Conservation (phyloP, 306 rosid genomes). For the Vigna mungo region DNA sequence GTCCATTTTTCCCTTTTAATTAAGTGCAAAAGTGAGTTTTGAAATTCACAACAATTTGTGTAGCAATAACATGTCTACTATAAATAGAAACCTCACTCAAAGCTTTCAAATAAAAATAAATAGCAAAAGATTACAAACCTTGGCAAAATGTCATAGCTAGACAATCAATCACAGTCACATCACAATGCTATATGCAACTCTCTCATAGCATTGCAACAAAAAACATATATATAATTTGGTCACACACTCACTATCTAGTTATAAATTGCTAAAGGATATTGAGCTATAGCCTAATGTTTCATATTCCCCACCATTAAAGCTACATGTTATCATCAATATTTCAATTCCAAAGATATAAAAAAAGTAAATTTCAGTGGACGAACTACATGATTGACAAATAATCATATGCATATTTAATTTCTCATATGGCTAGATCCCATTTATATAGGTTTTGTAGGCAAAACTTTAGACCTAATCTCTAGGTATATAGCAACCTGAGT, state of each 20-base stretch:
- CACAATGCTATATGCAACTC: conserved; percentile 9
- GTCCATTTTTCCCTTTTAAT: background rate
- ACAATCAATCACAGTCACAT: conserved; percentile 2
- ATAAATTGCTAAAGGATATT: conserved; percentile 10
- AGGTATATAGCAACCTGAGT: conserved; percentile 1
- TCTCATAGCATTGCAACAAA: conserved; percentile 8
- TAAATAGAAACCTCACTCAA: conserved; percentile 14
- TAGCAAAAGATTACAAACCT: conserved; percentile 10
- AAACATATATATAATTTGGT: conserved; percentile 14
- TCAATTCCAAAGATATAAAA: conserved; percentile 11
- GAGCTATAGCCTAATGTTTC: conserved; percentile 1
- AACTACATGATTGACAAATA: background rate
- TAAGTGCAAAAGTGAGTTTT: background rate
- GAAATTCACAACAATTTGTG: background rate
- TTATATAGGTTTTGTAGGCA: conserved; percentile 29
- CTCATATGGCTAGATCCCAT: conserved; percentile 37
- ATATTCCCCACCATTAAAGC: conserved; percentile 36
- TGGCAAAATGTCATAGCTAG: background rate
- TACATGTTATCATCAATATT: conserved; percentile 23
- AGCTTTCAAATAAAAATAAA: conserved; percentile 25
- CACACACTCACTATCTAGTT: conserved; percentile 2
- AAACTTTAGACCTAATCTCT: conserved; percentile 30
- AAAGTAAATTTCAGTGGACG: background rate
- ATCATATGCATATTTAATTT: conserved; percentile 25
- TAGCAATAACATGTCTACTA: conserved; percentile 8